Base-by-base conservation (phyloP, 805 yeast species). In the Allodekkera sacchari region DNA sequence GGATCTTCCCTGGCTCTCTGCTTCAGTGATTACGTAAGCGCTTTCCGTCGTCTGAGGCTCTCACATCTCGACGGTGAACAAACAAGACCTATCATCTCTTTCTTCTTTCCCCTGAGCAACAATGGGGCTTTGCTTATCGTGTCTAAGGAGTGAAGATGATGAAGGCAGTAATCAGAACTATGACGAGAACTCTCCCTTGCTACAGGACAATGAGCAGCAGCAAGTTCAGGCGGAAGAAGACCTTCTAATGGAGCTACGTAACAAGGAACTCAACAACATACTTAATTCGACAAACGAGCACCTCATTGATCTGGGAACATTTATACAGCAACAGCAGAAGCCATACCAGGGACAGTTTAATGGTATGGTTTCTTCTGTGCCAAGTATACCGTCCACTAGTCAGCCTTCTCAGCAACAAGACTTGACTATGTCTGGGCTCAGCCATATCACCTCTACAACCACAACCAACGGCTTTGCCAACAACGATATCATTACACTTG, bases 111-210 rank as follows among this genome's bases (percentile, higher is more conserved):
- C n/a, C n/a, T n/a, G n/a, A n/a, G n/a, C 22, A 13, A 22, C 15
- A 32, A 57, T 58, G 63, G 63, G 63, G 13, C 20, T 44, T 13
- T 55, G 60, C 31, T 39, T 57, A 5, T 57, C 62, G 4, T 58
- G 63, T 34, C 26, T 57, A 18, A 33, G 47, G 20, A 39, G 44
- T 5, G 17, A 35, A 3, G 18, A 29, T 11, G 45, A 37, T 20
- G 18, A 27, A 12, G 33, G 17, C 11, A 23, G 8, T n/a, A 47
- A 48, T 25, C 50, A 44, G 14, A 44, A 42, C n/a, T 38, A 37
- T 20, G 52, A 45, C 20, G 59, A 53, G 30, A 47, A 42, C 7
- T 36, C 51, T 7, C 57, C 57, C 3, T 37, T 54, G 18, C 33
- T 54, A 17, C 42, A 33, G 8, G 47, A 45, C 27, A 38, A 38